Conservation (phyloP, 208 protist species). For the Crithidia mellificae region DNA sequence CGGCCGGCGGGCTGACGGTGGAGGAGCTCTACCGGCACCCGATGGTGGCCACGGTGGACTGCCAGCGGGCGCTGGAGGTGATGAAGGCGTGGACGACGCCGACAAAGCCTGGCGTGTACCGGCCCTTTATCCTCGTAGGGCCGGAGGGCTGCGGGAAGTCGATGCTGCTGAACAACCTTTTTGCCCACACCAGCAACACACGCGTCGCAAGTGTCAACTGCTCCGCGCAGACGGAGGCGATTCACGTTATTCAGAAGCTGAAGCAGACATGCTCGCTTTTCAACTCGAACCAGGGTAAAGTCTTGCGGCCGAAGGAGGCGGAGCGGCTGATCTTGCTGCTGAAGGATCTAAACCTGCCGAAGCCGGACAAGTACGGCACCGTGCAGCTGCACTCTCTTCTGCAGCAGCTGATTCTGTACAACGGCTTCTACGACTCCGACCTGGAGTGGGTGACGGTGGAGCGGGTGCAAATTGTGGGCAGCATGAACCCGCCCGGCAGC, state of each 20-base stretch:
- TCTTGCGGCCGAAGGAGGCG: constrained; percentile 94
- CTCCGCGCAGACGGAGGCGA: constrained; percentile 94
- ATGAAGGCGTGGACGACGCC: constrained; percentile 93
- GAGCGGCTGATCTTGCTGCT: constrained; percentile 95
- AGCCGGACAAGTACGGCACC: constrained; percentile 97
- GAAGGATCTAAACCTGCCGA: constrained; percentile 98
- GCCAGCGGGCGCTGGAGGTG: constrained; percentile 90
- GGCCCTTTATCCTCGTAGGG: constrained; percentile 96
- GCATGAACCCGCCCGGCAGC: constrained; percentile 96
- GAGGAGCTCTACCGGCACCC: constrained; percentile 86
- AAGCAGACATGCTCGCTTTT: constrained; percentile 93
- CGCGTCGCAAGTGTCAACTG: constrained; percentile 94
- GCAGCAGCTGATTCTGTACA: constrained; percentile 97
- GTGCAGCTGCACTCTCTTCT: constrained; percentile 96
- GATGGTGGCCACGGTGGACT: constrained; percentile 94
- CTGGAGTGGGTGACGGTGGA: constrained; percentile 97
- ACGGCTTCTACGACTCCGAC: constrained; percentile 95
- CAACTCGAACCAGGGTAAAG: constrained; percentile 92
- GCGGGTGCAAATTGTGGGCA: constrained; percentile 94
- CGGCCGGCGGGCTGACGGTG: constrained; percentile 63
- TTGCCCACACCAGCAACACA: constrained; percentile 65
- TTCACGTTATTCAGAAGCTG: constrained; percentile 97
- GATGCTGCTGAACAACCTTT: constrained; percentile 92
- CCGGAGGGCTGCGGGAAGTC: constrained; percentile 97
- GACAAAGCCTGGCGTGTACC: constrained; percentile 63